phyloP scores from a whole-genome alignment of 306 rosid genomes.

The Adenanthera pavonina region DNA sequence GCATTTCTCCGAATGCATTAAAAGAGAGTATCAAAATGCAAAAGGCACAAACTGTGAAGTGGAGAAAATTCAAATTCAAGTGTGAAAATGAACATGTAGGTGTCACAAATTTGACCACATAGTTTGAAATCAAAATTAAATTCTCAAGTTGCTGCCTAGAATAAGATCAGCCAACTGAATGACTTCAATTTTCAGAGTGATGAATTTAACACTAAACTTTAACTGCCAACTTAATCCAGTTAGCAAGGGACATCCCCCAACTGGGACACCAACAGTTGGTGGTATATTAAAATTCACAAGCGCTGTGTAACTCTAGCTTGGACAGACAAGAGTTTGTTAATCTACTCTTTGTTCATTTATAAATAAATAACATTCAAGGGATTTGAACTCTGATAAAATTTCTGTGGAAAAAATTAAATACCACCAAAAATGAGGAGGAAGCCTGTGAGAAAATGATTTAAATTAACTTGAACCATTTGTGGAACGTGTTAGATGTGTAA shows the following conservation, averaged over 20 bases:
- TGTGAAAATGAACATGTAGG: too few relatives aligned
- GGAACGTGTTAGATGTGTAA: not conserved
- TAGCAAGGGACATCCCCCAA: too few relatives aligned
- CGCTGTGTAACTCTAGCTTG: not conserved
- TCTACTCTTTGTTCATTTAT: not conserved
- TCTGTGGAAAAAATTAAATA: too few relatives aligned
- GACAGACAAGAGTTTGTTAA: not conserved
- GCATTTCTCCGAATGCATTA: too few relatives aligned
- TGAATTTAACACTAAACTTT: not conserved
- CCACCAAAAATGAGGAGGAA: not conserved
- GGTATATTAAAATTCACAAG: too few relatives aligned
- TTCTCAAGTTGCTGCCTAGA: too few relatives aligned
- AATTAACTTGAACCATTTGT: not conserved
- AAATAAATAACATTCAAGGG: constrained; percentile 1
- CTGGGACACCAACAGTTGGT: too few relatives aligned
- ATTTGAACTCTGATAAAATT: not conserved
- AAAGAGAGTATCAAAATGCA: too few relatives aligned
- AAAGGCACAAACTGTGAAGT: too few relatives aligned
- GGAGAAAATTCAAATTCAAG: too few relatives aligned
- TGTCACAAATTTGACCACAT: too few relatives aligned
- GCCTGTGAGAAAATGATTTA: not conserved
- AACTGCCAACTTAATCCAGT: not conserved
- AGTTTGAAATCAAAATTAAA: too few relatives aligned
- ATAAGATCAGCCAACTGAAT: not conserved
- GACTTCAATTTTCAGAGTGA: not conserved